These are phyloP conservation scores for Neofusicoccum cordaticola DNA, from an alignment of 2,329 filamentous ascomycete species.

Conservation along the genomic window DNA sequence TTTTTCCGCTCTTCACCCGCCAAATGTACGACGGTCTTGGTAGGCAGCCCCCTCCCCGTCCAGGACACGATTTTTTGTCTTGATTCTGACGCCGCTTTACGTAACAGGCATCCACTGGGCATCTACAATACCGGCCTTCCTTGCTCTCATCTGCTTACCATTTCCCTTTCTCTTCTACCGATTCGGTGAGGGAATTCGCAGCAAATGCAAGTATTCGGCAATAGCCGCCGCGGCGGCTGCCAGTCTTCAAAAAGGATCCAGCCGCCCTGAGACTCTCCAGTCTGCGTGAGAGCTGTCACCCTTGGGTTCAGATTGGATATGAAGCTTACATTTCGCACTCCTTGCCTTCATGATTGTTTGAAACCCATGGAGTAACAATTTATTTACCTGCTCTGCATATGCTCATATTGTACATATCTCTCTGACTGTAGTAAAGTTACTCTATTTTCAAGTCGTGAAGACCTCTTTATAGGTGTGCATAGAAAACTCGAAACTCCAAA, in stretches of 20 bases:
- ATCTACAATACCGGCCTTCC: conserved; percentile 68
- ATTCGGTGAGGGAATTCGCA: conserved; percentile 63
- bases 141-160: conserved; percentile 68
- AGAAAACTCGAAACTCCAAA: too few relatives aligned
- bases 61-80: conserved; percentile 16
- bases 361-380: too few relatives aligned
- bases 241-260: neutral
- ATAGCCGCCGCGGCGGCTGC: conserved; percentile 48
- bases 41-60: neutral
- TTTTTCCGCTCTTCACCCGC: conserved; percentile 74
- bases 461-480: too few relatives aligned
- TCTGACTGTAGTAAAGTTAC: too few relatives aligned
- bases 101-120: conserved; percentile 69
- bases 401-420: too few relatives aligned
- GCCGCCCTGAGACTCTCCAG: neutral
- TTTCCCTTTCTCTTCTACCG: conserved; percentile 75
- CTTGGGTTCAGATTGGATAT: too few relatives aligned
- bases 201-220: conserved; percentile 66
- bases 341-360: too few relatives aligned
- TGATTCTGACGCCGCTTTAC: neutral
- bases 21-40: conserved; percentile 53
- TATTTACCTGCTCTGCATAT: too few relatives aligned
- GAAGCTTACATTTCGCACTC: too few relatives aligned
- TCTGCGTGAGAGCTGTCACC: neutral
- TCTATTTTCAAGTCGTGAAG: too few relatives aligned